phyloP scores from a whole-genome alignment of 1,284 basidiomycete species.

The Fomitopsis pinicola region DNA sequence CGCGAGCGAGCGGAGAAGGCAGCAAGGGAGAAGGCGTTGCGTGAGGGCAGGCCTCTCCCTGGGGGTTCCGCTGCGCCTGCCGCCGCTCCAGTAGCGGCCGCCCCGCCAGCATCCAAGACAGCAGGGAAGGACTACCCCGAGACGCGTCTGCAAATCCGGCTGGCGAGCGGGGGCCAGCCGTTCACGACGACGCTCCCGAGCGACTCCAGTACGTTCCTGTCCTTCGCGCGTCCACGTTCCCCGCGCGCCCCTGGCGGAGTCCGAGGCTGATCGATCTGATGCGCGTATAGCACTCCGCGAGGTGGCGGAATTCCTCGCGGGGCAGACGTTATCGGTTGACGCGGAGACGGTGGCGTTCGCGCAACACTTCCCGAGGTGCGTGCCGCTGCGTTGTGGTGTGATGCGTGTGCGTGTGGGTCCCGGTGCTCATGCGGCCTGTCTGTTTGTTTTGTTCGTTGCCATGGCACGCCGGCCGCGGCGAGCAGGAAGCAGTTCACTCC shows the following conservation, averaged over 20 bases:
- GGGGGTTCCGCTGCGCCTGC: conserved; percentile 18
- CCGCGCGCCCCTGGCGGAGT: neutral
- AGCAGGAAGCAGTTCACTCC: conserved; percentile 64
- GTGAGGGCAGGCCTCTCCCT: conserved; percentile 61
- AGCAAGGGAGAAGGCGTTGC: conserved; percentile 83
- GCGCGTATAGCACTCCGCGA: conserved; percentile 64
- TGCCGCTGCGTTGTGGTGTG: conserved; percentile 2
- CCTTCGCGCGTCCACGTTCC: neutral
- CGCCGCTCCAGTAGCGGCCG: conserved; percentile 33
- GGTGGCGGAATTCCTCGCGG: conserved; percentile 84
- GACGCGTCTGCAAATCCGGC: conserved; percentile 81
- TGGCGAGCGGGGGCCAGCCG: conserved; percentile 76
- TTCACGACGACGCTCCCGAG: conserved; percentile 78
- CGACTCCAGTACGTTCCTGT: conserved; percentile 60
- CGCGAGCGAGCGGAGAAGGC: conserved; percentile 82
- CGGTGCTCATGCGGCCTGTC: neutral
- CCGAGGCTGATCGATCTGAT: neutral
- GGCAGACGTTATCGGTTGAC: conserved; percentile 63
- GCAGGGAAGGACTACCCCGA: conserved; percentile 77
- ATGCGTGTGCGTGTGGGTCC: neutral
- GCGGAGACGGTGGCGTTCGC: conserved; percentile 75
- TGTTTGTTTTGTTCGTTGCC: neutral
- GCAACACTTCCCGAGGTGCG: conserved; percentile 81
- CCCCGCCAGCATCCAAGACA: conserved; percentile 35
- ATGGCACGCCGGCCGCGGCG: neutral